A percentile compares a stretch with the other conserved stretches of the same genome.
These are phyloP conservation scores for Periconia macrospinosa DNA, from an alignment of 2,329 filamentous ascomycete species.

Conservation along the genomic window DNA sequence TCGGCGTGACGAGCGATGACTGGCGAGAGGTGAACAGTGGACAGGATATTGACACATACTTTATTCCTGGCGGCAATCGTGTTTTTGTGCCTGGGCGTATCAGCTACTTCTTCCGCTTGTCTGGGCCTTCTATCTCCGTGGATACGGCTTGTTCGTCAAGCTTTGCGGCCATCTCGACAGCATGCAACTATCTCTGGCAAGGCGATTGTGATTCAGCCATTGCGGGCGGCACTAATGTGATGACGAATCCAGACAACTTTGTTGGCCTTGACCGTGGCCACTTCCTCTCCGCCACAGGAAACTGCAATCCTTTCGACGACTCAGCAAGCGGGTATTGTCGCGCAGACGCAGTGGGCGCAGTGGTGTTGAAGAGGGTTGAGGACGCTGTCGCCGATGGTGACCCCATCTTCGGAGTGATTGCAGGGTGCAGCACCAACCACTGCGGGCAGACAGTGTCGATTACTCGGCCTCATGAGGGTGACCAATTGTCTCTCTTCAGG, in stretches of 20 bases:
- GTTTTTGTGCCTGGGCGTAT: slow-evolving; percentile 57
- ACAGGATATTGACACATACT: slow-evolving; percentile 54
- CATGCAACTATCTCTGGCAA: slow-evolving; percentile 21
- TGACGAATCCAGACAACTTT: slow-evolving; percentile 45
- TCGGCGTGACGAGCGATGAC: slow-evolving; percentile 37
- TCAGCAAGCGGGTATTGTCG: slow-evolving; percentile 42
- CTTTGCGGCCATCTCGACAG: slow-evolving; percentile 22
- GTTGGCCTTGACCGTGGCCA: slow-evolving; percentile 35
- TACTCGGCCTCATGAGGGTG: slow-evolving; percentile 27
- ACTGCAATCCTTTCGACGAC: slow-evolving; percentile 37
- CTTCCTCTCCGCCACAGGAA: slow-evolving; percentile 28
- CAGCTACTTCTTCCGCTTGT: slow-evolving; percentile 36
- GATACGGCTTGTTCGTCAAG: slow-evolving; percentile 14
- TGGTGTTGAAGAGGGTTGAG: slow-evolving; percentile 38
- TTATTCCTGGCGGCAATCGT: slow-evolving; percentile 54
- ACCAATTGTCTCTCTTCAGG: slow-evolving; percentile 19
- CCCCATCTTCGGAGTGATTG: slow-evolving; percentile 34
- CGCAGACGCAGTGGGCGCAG: slow-evolving; percentile 28
- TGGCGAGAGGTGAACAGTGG: slow-evolving; percentile 20
- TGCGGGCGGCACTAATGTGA: slow-evolving; percentile 27
- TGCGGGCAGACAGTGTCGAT: slow-evolving; percentile 37
- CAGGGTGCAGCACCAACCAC: slow-evolving; percentile 35
- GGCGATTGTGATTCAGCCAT: slow-evolving; percentile 20
- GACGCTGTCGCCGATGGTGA: slow-evolving; percentile 39
- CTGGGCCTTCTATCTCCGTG: slow-evolving; percentile 15